Conservation (phyloP, 2,329 filamentous ascomycete genomes). For the Ramularia collo-cygni region DNA sequence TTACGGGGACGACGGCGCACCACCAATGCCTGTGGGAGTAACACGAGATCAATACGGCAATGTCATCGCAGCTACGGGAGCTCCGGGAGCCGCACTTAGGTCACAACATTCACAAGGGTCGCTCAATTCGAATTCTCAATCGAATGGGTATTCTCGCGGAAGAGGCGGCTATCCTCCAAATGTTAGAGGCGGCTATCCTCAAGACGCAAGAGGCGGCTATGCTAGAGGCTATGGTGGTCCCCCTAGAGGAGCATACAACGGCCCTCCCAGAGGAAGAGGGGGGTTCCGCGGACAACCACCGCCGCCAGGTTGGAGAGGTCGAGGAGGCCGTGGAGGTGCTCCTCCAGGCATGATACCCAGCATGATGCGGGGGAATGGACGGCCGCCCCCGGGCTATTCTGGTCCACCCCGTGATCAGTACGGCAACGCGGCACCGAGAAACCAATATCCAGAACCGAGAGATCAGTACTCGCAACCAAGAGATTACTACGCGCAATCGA, state of each 20-base stretch:
- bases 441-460: no score
- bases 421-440: no score
- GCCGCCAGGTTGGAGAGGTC: conserved; percentile 29
- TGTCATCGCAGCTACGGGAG: conserved; percentile 30
- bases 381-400: conserved; percentile 18
- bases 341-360: conserved; percentile 22
- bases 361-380: conserved; percentile 27
- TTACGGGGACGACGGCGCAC: conserved; percentile 34
- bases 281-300: conserved; percentile 36
- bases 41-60: conserved; percentile 61
- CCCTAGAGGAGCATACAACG: no score
- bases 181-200: no score
- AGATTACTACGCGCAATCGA: no score
- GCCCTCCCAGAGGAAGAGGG: conserved; percentile 47
- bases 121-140: conserved; percentile 34
- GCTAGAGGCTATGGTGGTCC: no score
- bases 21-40: conserved; percentile 32
- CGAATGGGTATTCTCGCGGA: conserved; percentile 27
- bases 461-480: no score
- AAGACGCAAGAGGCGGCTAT: no score
- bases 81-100: conserved; percentile 34
- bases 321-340: conserved; percentile 36
- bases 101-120: conserved; percentile 43
- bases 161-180: conserved; percentile 29
- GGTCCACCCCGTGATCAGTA: conserved; percentile 5